Base-by-base conservation (phyloP, 163 green algal genomes). In the Chlorella variabilis region DNA sequence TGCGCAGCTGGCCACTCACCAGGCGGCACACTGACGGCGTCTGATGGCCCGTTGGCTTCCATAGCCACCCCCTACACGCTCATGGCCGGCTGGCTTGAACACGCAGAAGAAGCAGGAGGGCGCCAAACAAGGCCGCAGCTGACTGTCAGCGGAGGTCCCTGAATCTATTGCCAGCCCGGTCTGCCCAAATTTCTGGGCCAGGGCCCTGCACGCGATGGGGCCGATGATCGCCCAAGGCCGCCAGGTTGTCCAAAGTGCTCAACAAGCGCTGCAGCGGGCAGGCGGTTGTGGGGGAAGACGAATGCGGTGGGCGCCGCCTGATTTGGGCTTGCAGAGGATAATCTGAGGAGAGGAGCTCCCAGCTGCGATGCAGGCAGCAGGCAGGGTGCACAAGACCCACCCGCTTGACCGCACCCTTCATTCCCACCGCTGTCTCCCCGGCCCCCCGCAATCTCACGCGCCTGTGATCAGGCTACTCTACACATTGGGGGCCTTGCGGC, bases 21-120 rank as follows among this genome's bases (percentile, higher is more conserved):
- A 29, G 42, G 42, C 42, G 68, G 41, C 45, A 8, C 68, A 76
- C 33, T 56, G 36, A 15, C 68, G 29, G 42, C 9, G 20, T 49
- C 23, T 15, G 58, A 59, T 8, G 70, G 70, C 33, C 31, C 70
- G 45, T 49, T 77, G 33, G 48, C 31, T 42, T 77, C 48, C 70
- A 77, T 74, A 23, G 36, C 21, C 33, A 33, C 13, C 31, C 65
- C 15, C 17, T 48, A 67, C n/a, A 38, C 5, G 59, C 8, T 49
- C 65, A 71, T 71, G 11, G 34, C 34, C 17, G 29, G 18, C 36
- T 34, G 36, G 65, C 65, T 71, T 71, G 38, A 54, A 71, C 34
- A 42, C 61, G 9, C 61, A 25, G 15, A 25, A 41, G 11, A 9
- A 29, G 58, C 29, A 15, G 31, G 15, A 21, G 29, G 31, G 9